Base-by-base conservation (phyloP, 1,139 yeast species). In the Pichia cactophila region DNA sequence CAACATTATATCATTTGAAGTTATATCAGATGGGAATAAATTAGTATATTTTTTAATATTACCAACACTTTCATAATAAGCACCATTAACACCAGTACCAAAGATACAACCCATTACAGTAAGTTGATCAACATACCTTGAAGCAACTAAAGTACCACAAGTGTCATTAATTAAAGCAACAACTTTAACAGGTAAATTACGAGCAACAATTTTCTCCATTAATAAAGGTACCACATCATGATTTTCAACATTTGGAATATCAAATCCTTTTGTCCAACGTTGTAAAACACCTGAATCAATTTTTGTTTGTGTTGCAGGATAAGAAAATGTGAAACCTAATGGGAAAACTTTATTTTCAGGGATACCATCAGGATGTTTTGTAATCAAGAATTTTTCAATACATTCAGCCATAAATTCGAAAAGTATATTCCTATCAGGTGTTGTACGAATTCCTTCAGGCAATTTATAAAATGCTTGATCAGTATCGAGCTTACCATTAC, bases 251-350 rank as follows among this genome's bases (percentile, higher is more conserved):
- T 86, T 87, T 48, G 81, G 86, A 61, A 94, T 89, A 68, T 92
- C 96, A 70, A 88, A 92, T 55, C 98, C 99, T 74, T 92, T 94
- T 56, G 99, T 92, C 98, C 98, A 92, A 71, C 96, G 81, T 74
- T 89, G 97, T 66, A 92, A 78, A 54, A 87, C 70, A 65, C 98
- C 98, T 58, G 80, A 77, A 71, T 86, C 82, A 64, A 92, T 89
- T 57, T 83, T 85, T 58, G 74, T 69, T 72, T 92, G 99, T 42
- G 95, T 75, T 56, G 94, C 89, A 48, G 99, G 98, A 72, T 84
- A 92, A 16, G 95, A 85, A 73, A 92, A 92, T 33, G 99, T 92
- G 78, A 94, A 94, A 44, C 98, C 98, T 61, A 90, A 75, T 46
- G 95, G 95, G 61, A 88, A 73, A 9, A 60, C 49, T 26, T 58